phyloP scores from a whole-genome alignment of 768 basidiomycete species.

The Pleurotus tuoliensis region DNA sequence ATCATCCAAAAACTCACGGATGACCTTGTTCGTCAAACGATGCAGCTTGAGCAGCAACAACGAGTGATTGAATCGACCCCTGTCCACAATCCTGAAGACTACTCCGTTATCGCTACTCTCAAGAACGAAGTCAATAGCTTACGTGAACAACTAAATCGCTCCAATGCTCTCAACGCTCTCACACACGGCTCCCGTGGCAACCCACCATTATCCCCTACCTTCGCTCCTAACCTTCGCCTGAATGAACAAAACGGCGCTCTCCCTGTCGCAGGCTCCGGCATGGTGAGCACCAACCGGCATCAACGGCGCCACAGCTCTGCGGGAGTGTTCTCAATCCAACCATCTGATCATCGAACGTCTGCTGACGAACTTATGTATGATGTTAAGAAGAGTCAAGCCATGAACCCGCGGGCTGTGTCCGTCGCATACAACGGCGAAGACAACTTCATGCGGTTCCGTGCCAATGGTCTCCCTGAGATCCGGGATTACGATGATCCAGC shows the following conservation, averaged over 20 bases:
- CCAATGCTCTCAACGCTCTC: slow-evolving; percentile 87
- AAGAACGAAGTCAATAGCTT: slow-evolving; percentile 90
- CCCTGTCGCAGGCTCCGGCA: slow-evolving; percentile 23
- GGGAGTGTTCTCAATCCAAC: slow-evolving; percentile 62
- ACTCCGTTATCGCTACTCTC: slow-evolving; percentile 79
- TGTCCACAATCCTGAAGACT: slow-evolving; percentile 73
- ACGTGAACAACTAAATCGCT: slow-evolving; percentile 92
- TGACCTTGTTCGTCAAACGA: slow-evolving; percentile 69
- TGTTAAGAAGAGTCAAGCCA: slow-evolving; percentile 64
- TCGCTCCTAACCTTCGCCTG: slow-evolving; percentile 71
- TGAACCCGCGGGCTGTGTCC: slow-evolving; percentile 81
- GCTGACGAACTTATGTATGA: slow-evolving; percentile 75
- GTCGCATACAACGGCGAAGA: slow-evolving; percentile 87
- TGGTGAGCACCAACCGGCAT: slow-evolving; percentile 37
- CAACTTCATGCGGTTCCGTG: slow-evolving; percentile 58
- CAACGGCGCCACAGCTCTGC: slow-evolving; percentile 87
- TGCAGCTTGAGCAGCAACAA: slow-evolving; percentile 74
- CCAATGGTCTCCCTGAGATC: slow-evolving; percentile 66
- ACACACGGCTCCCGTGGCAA: slow-evolving; percentile 70
- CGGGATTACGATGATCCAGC: slow-evolving; percentile 81
- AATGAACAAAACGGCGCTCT: slow-evolving; percentile 41
- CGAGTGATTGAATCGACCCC: slow-evolving; percentile 64
- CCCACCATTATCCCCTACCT: slow-evolving; percentile 80
- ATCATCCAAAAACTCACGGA: slow-evolving; percentile 77
- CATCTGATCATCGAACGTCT: slow-evolving; percentile 65